Evolutionary conservation across 352 stramenopile species (phyloP).

Genomic region (Blastocystis sp.): DNA sequence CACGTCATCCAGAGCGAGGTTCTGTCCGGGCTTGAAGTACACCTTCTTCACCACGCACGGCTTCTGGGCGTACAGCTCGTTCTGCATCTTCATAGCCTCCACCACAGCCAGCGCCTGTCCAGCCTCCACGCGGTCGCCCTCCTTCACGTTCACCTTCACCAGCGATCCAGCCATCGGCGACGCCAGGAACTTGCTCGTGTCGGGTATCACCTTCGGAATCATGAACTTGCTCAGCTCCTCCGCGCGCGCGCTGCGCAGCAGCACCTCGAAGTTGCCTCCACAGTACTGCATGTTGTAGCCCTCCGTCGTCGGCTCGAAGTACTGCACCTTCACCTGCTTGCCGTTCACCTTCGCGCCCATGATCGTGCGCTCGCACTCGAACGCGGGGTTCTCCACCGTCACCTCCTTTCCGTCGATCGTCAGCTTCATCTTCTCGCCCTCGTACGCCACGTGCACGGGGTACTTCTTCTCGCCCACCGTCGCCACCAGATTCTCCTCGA

Average conservation of each 20-base stretch:
- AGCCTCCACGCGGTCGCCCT: conserved; percentile 62
- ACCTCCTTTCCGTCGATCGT: conserved; percentile 16
- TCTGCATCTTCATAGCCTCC: conserved; percentile 98
- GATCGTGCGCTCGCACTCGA: neutral
- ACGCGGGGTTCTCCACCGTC: neutral
- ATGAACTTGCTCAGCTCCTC: conserved; percentile 64
- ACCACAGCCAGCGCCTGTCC: conserved; percentile 84
- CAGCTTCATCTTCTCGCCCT: neutral
- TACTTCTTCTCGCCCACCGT: conserved; percentile 17
- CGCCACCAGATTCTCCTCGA: neutral
- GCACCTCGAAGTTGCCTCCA: conserved; percentile 74
- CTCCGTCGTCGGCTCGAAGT: conserved; percentile 66
- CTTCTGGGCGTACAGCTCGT: conserved; percentile 80
- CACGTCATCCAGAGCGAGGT: conserved; percentile 77
- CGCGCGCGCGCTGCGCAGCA: conserved; percentile 76
- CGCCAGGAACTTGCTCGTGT: conserved; percentile 16
- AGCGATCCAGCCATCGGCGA: conserved; percentile 35
- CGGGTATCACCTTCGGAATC: conserved; percentile 5
- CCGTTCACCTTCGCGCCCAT: conserved; percentile 19
- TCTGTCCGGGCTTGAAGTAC: conserved; percentile 69
- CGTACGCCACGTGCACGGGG: neutral
- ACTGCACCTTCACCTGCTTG: conserved; percentile 62
- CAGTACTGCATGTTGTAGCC: conserved; percentile 72
- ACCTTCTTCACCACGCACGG: conserved; percentile 74
- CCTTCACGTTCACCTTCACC: conserved; percentile 36